Percentiles rank a stretch among this genome's conserved stretches.
Conservation (phyloP, 495 filamentous ascomycete species). For the Apodospora peruviana region DNA sequence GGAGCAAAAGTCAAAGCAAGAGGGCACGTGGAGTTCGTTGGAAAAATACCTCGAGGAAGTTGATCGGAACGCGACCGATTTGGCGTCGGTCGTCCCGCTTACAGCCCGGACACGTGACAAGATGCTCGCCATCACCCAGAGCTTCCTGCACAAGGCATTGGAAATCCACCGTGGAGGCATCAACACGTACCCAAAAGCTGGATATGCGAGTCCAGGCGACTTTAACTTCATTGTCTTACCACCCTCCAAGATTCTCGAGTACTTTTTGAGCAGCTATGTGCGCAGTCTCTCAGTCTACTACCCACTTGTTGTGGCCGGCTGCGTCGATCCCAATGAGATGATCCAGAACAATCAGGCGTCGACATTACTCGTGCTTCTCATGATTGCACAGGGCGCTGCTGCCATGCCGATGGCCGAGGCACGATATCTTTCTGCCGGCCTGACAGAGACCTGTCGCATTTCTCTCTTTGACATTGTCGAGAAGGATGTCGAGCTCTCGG, state of each 20-base stretch:
- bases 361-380: slow-evolving; percentile 54
- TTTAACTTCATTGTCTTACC: slow-evolving; percentile 55
- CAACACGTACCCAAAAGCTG: slow-evolving; percentile 24
- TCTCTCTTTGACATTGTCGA: slow-evolving; percentile 61
- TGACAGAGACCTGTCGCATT: slow-evolving; percentile 61
- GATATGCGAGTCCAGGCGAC: slow-evolving; percentile 32
- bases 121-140: slow-evolving; percentile 58
- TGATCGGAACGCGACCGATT: slow-evolving; percentile 32
- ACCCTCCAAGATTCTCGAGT: slow-evolving; percentile 52
- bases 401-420: slow-evolving; percentile 52
- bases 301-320: slow-evolving; percentile 44
- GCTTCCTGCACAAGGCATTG: slow-evolving; percentile 57
- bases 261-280: slow-evolving; percentile 55
- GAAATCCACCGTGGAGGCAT: slow-evolving; percentile 48
- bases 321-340: slow-evolving; percentile 56
- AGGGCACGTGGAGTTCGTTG: slow-evolving; percentile 39
- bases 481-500: slow-evolving; percentile 55
- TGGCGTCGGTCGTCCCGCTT: slow-evolving; percentile 43
- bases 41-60: slow-evolving; percentile 33
- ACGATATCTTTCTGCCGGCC: slow-evolving; percentile 52
- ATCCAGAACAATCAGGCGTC: slow-evolving; percentile 52
- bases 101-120: slow-evolving; percentile 51
- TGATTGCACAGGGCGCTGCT: slow-evolving; percentile 61
- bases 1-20: slow-evolving; percentile 51
- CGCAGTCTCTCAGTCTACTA: slow-evolving; percentile 55